Evolutionary conservation across 2,329 filamentous ascomycete genomes (phyloP).

Genomic region (Domatiomyces catenatus): DNA sequence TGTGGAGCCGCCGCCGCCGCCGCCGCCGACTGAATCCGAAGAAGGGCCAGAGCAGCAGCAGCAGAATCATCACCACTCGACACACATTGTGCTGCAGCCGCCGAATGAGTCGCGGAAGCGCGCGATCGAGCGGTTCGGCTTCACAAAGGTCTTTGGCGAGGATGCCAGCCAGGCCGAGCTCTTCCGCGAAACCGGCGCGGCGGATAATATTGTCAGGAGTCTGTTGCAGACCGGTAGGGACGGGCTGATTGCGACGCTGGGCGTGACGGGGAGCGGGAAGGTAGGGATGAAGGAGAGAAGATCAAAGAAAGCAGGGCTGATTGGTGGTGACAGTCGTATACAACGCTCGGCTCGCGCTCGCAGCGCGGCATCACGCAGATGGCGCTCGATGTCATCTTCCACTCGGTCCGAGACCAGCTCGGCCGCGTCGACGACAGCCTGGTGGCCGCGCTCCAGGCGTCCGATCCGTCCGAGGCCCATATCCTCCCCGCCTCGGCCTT

Average conservation of each 20-base stretch:
- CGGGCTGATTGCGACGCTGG: constrained; percentile 76
- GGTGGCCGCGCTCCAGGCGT: constrained; percentile 57
- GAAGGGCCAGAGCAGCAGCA: background rate
- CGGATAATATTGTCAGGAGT: constrained; percentile 48
- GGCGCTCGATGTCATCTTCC: constrained; percentile 75
- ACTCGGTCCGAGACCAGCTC: constrained; percentile 58
- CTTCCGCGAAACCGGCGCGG: constrained; percentile 56
- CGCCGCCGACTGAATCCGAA: constrained; percentile 16
- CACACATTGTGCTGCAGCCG: constrained; percentile 62
- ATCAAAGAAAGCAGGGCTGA: background rate
- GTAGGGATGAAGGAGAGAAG: constrained; percentile 31
- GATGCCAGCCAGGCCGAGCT: constrained; percentile 69
- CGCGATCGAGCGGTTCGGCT: constrained; percentile 83
- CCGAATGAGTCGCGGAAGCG: constrained; percentile 69
- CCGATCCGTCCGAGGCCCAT: constrained; percentile 67
- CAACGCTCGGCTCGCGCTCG: constrained; percentile 73
- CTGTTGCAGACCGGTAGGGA: constrained; percentile 75
- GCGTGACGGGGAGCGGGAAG: constrained; percentile 93
- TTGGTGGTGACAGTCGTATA: constrained; percentile 56
- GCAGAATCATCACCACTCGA: constrained; percentile 30
- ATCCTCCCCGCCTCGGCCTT: constrained; percentile 61
- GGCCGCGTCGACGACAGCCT: constrained; percentile 39
- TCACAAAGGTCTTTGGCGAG: constrained; percentile 87
- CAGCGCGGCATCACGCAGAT: constrained; percentile 87
- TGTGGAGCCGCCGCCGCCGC: constrained; percentile 45